Percentiles rank a stretch among this genome's conserved stretches.
phyloP scores from a whole-genome alignment of 345 rosid species.

The Laguncularia racemosa region DNA sequence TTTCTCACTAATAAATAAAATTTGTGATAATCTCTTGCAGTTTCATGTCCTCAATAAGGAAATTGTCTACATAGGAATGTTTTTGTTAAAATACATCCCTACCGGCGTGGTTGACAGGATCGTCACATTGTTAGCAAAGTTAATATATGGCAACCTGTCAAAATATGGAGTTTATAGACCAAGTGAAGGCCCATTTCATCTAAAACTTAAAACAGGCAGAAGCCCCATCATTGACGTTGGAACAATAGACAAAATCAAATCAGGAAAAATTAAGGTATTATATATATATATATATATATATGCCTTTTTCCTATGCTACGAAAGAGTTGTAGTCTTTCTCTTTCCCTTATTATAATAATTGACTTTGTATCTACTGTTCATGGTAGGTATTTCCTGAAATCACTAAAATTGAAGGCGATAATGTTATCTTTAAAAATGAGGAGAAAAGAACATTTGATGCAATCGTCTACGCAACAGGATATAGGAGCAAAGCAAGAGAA shows the following conservation, averaged over 20 bases:
- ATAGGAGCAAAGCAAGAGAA: background rate
- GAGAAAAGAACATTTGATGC: background rate
- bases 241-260: conserved; percentile 4
- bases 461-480: conserved; percentile 9
- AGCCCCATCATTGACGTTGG: background rate
- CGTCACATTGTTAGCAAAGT: background rate
- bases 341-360: too few species aligned
- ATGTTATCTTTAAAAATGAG: conserved; percentile 1
- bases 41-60: conserved; percentile 13
- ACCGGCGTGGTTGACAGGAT: background rate
- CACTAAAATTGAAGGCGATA: background rate
- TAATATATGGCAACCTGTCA: conserved; percentile 4
- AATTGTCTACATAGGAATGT: conserved; percentile 10
- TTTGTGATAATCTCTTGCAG: background rate
- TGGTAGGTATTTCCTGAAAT: conserved; percentile 1
- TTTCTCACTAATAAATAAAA: too few species aligned
- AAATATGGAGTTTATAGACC: background rate
- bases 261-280: conserved; percentile 10
- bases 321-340: too few species aligned
- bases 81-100: background rate
- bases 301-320: too few species aligned
- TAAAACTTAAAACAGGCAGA: background rate
- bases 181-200: conserved; percentile 5
- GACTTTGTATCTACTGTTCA: too few species aligned
- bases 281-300: background rate